Conservation (phyloP, 768 basidiomycete species). For the Suillus paluster region DNA sequence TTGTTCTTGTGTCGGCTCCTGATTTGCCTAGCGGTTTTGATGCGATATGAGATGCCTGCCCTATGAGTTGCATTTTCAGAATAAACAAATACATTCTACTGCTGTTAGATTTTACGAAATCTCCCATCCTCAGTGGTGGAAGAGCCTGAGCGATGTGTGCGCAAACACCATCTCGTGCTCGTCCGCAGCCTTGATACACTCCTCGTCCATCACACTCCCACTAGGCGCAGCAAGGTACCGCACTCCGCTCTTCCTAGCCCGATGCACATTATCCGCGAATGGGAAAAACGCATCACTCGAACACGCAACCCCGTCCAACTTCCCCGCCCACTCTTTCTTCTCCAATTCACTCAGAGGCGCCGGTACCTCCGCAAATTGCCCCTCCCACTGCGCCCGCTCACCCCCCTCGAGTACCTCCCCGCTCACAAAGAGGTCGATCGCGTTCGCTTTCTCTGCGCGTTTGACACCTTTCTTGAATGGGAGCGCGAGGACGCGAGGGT, state of each 20-base stretch:
- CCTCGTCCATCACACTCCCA: constrained; percentile 96
- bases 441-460: constrained; percentile 98
- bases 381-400: constrained; percentile 92
- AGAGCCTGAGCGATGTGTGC: constrained; percentile 85
- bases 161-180: constrained; percentile 92
- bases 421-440: constrained; percentile 94
- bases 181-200: constrained; percentile 96
- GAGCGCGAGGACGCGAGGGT: constrained; percentile 88
- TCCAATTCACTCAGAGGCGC: constrained; percentile 68
- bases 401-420: constrained; percentile 88
- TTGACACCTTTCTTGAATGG: constrained; percentile 98
- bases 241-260: constrained; percentile 90
- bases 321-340: constrained; percentile 70
- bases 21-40: too few species aligned
- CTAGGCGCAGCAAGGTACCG: constrained; percentile 89
- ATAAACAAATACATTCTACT: not conserved
- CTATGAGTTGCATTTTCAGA: too few species aligned
- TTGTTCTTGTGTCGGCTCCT: too few species aligned
- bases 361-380: constrained; percentile 77
- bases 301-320: constrained; percentile 87
- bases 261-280: constrained; percentile 97
- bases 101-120: not conserved
- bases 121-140: constrained; percentile 72
- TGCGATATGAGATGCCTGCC: too few species aligned
- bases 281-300: constrained; percentile 99